Conservation (phyloP, 169 alveolate genomes). For the Amoebophrya sp. region DNA sequence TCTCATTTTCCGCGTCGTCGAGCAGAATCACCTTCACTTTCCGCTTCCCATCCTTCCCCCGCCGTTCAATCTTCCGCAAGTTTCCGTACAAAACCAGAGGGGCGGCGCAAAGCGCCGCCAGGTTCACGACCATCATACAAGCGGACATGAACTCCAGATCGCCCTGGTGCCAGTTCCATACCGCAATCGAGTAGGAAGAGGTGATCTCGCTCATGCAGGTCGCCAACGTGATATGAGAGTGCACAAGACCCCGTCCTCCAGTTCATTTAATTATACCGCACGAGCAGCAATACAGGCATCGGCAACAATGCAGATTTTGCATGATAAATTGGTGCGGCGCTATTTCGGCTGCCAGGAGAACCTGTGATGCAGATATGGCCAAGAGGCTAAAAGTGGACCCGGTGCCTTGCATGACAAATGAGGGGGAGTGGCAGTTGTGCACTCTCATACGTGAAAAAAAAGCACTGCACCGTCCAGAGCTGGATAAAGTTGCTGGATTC, state of each 20-base stretch:
- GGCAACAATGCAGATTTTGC: no score
- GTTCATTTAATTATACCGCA: no score
- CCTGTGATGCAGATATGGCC: no score
- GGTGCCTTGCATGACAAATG: no score
- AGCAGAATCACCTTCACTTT: background rate
- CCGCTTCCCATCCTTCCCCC: background rate
- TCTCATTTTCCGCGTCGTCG: background rate
- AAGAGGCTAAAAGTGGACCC: no score
- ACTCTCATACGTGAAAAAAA: no score
- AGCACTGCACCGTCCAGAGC: slow-evolving; percentile 26
- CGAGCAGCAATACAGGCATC: no score
- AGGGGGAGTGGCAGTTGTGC: no score
- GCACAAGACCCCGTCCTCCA: no score
- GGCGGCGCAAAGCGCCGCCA: background rate
- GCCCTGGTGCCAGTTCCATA: background rate
- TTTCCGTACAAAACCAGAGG: background rate
- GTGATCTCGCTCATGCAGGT: slow-evolving; percentile 27
- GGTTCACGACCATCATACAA: background rate
- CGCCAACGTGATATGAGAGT: no score
- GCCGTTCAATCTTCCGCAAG: background rate
- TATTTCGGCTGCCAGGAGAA: no score
- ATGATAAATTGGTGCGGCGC: no score
- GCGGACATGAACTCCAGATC: slow-evolving; percentile 24
- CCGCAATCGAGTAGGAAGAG: background rate
- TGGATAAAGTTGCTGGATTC: background rate